These are phyloP conservation scores for Curvularia sp. DNA, from an alignment of 2,329 filamentous ascomycete species.

Conservation along the genomic window DNA sequence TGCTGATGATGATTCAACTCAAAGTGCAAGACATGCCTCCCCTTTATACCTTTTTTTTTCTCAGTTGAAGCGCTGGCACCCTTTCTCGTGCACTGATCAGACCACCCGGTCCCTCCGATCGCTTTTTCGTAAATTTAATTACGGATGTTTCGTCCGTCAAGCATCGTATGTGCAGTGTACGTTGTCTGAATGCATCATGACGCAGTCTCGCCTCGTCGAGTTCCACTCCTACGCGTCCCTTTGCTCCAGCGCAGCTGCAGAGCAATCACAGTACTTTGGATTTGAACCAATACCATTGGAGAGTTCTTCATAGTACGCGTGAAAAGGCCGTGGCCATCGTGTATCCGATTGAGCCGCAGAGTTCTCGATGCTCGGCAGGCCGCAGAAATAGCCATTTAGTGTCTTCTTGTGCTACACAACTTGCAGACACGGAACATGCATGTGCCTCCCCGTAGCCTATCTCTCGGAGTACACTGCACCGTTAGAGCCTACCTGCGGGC, in stretches of 20 bases:
- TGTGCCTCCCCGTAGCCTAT: background rate
- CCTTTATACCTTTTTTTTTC: background rate
- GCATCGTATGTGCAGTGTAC: background rate
- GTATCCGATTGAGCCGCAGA: background rate
- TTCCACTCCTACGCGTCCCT: background rate
- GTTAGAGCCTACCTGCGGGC: background rate
- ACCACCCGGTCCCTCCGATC: background rate
- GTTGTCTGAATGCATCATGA: background rate
- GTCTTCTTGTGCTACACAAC: conserved; percentile 1
- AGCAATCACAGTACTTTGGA: conserved; percentile 2
- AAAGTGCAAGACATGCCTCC: background rate
- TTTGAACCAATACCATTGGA: background rate
- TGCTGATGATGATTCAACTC: background rate
- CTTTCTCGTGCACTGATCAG: background rate
- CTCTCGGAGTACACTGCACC: background rate
- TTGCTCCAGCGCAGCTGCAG: background rate
- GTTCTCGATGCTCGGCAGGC: conserved; percentile 1
- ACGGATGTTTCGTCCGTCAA: background rate
- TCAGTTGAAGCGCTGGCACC: background rate
- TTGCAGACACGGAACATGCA: background rate
- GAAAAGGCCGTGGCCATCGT: background rate
- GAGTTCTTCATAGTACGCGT: background rate
- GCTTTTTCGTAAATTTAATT: background rate
- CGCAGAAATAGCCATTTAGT: background rate
- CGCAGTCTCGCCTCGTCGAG: background rate